Evolutionary conservation across 169 alveolate species (phyloP).

Genomic region (Babesia caballi): DNA sequence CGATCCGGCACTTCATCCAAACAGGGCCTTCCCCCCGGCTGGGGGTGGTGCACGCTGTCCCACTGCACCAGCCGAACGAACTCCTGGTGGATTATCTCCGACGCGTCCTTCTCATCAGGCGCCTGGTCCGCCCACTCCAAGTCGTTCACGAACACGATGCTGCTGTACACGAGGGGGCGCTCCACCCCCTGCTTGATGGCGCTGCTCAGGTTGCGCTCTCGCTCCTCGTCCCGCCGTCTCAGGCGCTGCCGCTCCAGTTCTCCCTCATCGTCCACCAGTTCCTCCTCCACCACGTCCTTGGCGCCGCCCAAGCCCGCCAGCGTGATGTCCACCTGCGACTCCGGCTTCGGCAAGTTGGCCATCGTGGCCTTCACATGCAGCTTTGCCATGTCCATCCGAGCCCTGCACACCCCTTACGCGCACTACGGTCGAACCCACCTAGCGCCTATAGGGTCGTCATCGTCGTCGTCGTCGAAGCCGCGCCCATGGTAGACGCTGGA

Average conservation of each 20-base stretch:
- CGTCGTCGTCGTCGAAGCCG: constrained; percentile 2
- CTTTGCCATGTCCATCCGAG: constrained; percentile 75
- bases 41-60: constrained; percentile 59
- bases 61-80: constrained; percentile 24
- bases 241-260: constrained; percentile 33
- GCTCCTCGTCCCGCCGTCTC: neutral
- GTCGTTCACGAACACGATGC: constrained; percentile 52
- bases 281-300: constrained; percentile 5
- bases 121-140: neutral
- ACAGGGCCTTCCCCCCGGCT: constrained; percentile 61
- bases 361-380: constrained; percentile 71
- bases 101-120: neutral
- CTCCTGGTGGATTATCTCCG: constrained; percentile 53
- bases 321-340: constrained; percentile 66
- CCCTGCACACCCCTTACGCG: constrained; percentile 18
- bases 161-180: constrained; percentile 53
- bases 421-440: neutral
- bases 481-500: neutral
- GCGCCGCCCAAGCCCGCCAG: constrained; percentile 21
- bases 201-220: neutral
- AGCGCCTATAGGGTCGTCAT: constrained; percentile 61
- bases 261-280: constrained; percentile 34
- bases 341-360: constrained; percentile 72
- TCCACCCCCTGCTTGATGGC: constrained; percentile 26
- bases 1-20: neutral